These are phyloP conservation scores for Gossypium turneri DNA, from an alignment of 345 rosid genomes.

Conservation along the genomic window DNA sequence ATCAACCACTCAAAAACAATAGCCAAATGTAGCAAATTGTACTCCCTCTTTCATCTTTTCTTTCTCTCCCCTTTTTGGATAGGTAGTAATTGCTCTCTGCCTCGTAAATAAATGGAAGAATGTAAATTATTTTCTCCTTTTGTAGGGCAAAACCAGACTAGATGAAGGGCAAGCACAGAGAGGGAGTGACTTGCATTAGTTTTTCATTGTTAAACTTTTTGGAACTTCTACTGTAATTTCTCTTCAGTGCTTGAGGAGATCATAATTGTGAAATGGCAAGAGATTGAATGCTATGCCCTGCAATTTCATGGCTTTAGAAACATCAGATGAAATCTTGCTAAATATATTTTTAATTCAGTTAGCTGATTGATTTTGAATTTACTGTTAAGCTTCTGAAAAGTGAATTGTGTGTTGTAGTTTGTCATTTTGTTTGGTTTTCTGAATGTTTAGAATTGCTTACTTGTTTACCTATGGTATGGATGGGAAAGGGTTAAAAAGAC, in stretches of 20 bases:
- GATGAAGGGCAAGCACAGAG: constrained; percentile 65
- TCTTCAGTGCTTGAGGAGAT: constrained; percentile 11
- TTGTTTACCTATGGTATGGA: neutral
- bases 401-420: neutral
- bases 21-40: neutral
- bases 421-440: neutral
- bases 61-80: neutral
- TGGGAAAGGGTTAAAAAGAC: constrained; percentile 1
- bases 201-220: constrained; percentile 28
- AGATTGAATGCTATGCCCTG: constrained; percentile 10
- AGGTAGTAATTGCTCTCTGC: constrained; percentile 24
- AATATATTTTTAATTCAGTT: neutral
- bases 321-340: neutral
- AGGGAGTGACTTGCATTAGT: constrained; percentile 37
- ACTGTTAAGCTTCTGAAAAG: neutral
- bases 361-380: neutral
- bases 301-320: constrained; percentile 7
- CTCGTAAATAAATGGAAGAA: constrained; percentile 32
- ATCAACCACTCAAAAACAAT: neutral
- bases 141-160: constrained; percentile 87
- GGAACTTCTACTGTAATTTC: constrained; percentile 12
- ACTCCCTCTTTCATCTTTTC: neutral
- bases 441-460: neutral
- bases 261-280: constrained; percentile 10
- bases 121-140: constrained; percentile 41